Evolutionary conservation across 352 stramenopile genomes (phyloP).

Genomic region (Phytophthora palmivora): DNA sequence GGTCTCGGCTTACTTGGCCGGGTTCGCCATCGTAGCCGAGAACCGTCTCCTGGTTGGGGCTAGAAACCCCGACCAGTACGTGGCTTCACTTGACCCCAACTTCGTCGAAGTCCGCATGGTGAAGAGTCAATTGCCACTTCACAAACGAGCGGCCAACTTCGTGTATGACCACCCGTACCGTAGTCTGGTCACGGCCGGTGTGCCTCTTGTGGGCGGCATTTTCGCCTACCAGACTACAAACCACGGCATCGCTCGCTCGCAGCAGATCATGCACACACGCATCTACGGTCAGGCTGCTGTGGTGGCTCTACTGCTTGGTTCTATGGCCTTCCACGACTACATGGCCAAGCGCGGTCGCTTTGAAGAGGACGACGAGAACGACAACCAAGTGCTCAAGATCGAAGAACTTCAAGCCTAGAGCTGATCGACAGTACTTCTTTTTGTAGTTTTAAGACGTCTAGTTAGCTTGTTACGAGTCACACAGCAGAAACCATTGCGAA

Average conservation of each 20-base stretch:
- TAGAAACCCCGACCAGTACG: slow-evolving; percentile 49
- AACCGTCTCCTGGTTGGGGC: slow-evolving; percentile 39
- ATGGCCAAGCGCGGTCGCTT: slow-evolving; percentile 49
- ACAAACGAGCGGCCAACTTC: slow-evolving; percentile 48
- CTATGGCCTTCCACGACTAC: slow-evolving; percentile 60
- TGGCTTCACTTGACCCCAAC: slow-evolving; percentile 43
- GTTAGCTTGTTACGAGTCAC: slow-evolving; percentile 18
- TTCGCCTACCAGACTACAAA: slow-evolving; percentile 47
- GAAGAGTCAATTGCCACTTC: slow-evolving; percentile 28
- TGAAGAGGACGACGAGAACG: slow-evolving; percentile 22
- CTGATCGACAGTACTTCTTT: background rate
- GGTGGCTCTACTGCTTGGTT: slow-evolving; percentile 41
- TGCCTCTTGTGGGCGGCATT: slow-evolving; percentile 48
- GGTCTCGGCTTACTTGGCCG: slow-evolving; percentile 45
- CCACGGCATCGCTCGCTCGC: slow-evolving; percentile 37
- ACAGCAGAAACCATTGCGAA: slow-evolving; percentile 27
- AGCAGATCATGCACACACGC: slow-evolving; percentile 62
- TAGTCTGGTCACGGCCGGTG: slow-evolving; percentile 32
- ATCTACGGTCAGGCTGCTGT: slow-evolving; percentile 51
- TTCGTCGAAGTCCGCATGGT: slow-evolving; percentile 31
- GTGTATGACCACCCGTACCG: slow-evolving; percentile 55
- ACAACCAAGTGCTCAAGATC: slow-evolving; percentile 18
- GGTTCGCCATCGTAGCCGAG: slow-evolving; percentile 49
- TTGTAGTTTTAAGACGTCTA: background rate
- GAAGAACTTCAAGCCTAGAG: slow-evolving; percentile 26